Evolutionary conservation across 192 early-diverging fungal genomes (phyloP), one percentile per base, ranked within the genome.

Genomic region (Polychytrium aggregatum): DNA sequence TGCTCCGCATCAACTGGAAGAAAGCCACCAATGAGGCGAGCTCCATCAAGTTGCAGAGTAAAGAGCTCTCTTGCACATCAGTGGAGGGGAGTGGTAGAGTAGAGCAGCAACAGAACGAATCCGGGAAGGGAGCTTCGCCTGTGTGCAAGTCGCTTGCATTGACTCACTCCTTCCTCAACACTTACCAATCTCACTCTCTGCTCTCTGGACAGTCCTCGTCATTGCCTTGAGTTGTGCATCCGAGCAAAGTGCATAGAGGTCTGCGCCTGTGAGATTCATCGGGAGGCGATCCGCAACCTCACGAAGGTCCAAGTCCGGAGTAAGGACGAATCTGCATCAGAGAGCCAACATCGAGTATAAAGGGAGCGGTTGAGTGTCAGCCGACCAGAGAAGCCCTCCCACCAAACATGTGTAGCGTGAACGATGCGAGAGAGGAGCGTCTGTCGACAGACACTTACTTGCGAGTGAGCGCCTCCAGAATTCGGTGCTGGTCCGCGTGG

Each of bases 211-310:
- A 0, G 81, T 87, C 37, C 94, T 78, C 11, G 84, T 64, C 80
- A 99, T 95, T 10, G 96, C 92, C 55, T 97, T 94, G 10, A 99
- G 71, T 71, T 94, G 87, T 0, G 96, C 88, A 58, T 97, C 94
- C 18, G 96, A 90, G 56, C 92, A 97, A 31, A 99, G 68, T 0
- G 96, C 96, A 58, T 99, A 99, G 53, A 97, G 90, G 60, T 99
- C 96, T 14, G 96, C 96, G 27, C 96, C 96, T 0, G 96, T 97
- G 44, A 88, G 90, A 48, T 89, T 81, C 55, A 92, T 82, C 4
- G 94, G 96, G 44, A 88, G 90, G 41, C 72, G 61, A 14, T 88
- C 81, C 6, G 92, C 90, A 14, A 99, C 74, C 4, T 52, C 56
- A 26, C 58, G 59, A 51, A 97, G 57, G 41, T 91, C 76, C 7